phyloP scores from a whole-genome alignment of 257 asterid species.

The Gentiana straminea region DNA sequence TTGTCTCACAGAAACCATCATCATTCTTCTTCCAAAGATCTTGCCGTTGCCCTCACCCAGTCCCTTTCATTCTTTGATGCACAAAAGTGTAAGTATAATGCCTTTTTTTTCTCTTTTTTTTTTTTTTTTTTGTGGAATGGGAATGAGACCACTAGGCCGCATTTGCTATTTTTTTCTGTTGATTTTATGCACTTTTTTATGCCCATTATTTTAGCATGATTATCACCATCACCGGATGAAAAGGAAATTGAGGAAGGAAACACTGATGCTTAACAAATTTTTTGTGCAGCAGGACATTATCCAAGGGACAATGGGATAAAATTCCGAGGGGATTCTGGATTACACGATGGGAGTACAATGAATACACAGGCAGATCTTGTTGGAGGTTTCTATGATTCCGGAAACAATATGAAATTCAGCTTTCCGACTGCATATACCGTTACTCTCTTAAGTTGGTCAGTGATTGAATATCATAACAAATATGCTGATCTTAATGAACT shows the following conservation, averaged over 20 bases:
- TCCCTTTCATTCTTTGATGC: conserved; percentile 59
- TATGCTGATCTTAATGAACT: conserved; percentile 43
- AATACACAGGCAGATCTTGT: conserved; percentile 29
- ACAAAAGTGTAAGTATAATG: conserved; percentile 28
- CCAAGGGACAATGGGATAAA: conserved; percentile 13
- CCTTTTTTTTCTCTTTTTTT: not conserved
- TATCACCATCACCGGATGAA: no score
- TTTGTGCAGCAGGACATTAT: conserved; percentile 33
- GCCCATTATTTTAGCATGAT: no score
- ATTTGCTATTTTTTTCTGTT: no score
- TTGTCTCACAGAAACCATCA: conserved; percentile 20
- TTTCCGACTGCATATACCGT: conserved; percentile 46
- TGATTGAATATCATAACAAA: conserved; percentile 43
- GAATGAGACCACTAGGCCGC: no score
- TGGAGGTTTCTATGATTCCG: conserved; percentile 62
- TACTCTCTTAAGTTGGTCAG: conserved; percentile 52
- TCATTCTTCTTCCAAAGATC: conserved; percentile 15
- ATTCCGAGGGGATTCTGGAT: conserved; percentile 44
- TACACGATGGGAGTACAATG: conserved; percentile 27
- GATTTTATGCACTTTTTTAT: no score
- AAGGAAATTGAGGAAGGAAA: no score
- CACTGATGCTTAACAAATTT: no score
- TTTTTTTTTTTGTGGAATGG: not conserved
- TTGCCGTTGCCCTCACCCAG: conserved; percentile 29
- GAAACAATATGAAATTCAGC: conserved; percentile 49